Evolutionary conservation across 306 rosid species (phyloP), one percentile per base, ranked within the genome.

Genomic region (Crataegus laevigata): DNA sequence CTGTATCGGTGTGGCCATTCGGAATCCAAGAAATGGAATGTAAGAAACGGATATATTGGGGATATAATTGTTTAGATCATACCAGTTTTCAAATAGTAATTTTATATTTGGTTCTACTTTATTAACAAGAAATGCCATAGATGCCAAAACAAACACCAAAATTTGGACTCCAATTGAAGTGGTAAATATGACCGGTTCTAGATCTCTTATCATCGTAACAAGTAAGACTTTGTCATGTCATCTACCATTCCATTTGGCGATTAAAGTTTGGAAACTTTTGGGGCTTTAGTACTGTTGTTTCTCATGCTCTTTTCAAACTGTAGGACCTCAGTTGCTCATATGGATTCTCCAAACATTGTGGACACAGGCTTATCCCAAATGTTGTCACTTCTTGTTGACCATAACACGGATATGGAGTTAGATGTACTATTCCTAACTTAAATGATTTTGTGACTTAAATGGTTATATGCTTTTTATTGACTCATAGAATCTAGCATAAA

Each of bases 331-430:
- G 84, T 94, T 81, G 88, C 93, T 0, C 98, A 91, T 85, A 74
- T 94, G 89, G 98, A 91, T 84, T 94, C 94, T 64, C 94, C 96
- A 13, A 11, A 82, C 0, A 72, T 91, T 82, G 93, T 94, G 66
- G 93, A 88, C 71, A 84, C 4, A 67, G 98, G 97, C 61, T 75
- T 94, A 71, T 82, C 89, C 64, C 98, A 94, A 67, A 91, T 94
- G 97, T 62, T 94, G 79, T 79, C 85, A 13, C 78, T 65, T 29
- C 83, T 91, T 61, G 66, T 79, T 62, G 88, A 86, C 36, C 64
- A 43, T 21, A 66, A 79, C 52, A 63, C 58, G 84, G 89, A 90
- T 59, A 79, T 75, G 17, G 89, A 79, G 74, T 84, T 94, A 1
- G 96, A 94, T 74, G 98, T 89, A 81, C 36, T 72, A 62, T 57